Percentiles rank a stretch among this genome's conserved stretches.
Evolutionary conservation across 805 yeast genomes (phyloP).

Genomic region (Isabelozyma pseudorhagii): DNA sequence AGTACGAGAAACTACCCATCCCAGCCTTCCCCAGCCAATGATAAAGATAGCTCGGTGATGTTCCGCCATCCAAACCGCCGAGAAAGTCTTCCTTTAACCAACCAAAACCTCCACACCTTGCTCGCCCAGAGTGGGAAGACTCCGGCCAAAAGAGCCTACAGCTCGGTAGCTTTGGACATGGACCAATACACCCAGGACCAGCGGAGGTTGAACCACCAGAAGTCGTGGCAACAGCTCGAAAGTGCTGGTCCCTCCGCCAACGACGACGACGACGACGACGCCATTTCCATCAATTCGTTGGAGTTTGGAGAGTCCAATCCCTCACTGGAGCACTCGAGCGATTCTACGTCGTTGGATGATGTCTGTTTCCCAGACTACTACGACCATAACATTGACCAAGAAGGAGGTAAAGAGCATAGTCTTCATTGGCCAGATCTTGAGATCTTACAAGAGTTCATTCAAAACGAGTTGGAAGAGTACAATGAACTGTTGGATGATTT

Average conservation of each 20-base stretch:
- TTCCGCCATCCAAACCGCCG: no score
- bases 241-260: conserved; percentile 2
- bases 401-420: conserved; percentile 14
- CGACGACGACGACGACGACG: conserved; percentile 5
- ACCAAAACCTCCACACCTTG: conserved; percentile 32
- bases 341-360: conserved; percentile 79
- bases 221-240: background rate
- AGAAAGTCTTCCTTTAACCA: conserved; percentile 30
- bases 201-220: conserved; percentile 6
- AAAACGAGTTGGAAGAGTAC: conserved; percentile 52
- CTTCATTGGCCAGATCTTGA: conserved; percentile 81
- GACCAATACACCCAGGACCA: conserved; percentile 30
- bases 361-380: conserved; percentile 86
- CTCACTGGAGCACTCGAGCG: conserved; percentile 56
- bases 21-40: no score
- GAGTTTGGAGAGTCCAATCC: conserved; percentile 61
- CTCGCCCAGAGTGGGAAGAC: conserved; percentile 10
- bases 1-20: background rate
- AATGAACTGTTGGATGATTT: background rate
- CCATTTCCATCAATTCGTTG: conserved; percentile 21
- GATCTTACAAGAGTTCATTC: conserved; percentile 72
- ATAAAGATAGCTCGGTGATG: no score
- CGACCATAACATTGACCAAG: conserved; percentile 10
- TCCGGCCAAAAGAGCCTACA: conserved; percentile 7
- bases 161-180: conserved; percentile 37